These are phyloP conservation scores for Schoenoplectus triqueter DNA, from an alignment of 202 grass and related monocot genomes.

Conservation along the genomic window DNA sequence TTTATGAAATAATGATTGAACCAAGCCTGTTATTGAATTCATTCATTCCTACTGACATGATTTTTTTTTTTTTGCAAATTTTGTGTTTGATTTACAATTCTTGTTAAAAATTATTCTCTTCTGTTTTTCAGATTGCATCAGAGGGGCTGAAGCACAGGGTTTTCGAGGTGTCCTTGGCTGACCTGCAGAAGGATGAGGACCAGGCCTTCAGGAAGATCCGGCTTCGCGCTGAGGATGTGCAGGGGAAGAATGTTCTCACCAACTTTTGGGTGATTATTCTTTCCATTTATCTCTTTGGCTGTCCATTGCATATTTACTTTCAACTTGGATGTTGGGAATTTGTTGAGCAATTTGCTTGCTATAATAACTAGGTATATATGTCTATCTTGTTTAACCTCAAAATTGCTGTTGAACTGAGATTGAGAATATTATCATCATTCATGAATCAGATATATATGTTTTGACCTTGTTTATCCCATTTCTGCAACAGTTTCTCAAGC, in stretches of 20 bases:
- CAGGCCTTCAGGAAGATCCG: constrained; percentile 91
- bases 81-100: background rate
- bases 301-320: background rate
- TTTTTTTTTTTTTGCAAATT: background rate
- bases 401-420: background rate
- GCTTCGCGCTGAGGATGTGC: constrained; percentile 81
- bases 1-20: too few relatives aligned
- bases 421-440: background rate
- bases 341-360: background rate
- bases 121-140: constrained; percentile 74
- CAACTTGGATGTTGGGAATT: background rate
- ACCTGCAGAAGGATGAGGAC: constrained; percentile 89
- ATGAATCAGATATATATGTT: background rate
- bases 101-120: background rate
- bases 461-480: background rate
- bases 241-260: constrained; percentile 83
- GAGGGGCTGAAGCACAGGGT: constrained; percentile 91
- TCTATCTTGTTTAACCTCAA: background rate
- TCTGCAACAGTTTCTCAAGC: background rate
- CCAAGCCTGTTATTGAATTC: background rate
- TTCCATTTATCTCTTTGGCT: background rate
- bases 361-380: background rate
- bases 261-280: constrained; percentile 80
- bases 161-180: constrained; percentile 87
- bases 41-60: background rate